Conservation (phyloP, 768 basidiomycete genomes). For the Galerina marginata region DNA sequence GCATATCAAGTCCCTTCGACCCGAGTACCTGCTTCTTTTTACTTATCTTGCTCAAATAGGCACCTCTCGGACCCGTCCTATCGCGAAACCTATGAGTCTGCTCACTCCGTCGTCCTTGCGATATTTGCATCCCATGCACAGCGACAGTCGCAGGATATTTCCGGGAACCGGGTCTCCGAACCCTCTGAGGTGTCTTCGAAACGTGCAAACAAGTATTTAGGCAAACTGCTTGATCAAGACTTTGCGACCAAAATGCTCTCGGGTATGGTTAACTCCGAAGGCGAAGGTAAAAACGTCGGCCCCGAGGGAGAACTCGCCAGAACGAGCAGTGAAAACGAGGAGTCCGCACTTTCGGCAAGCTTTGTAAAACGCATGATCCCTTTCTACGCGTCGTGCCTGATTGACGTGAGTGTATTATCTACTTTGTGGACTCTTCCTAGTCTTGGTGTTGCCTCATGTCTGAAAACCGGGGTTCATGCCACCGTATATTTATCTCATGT, state of each 20-base stretch:
- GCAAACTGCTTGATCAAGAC: slow-evolving; percentile 6
- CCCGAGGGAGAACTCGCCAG: slow-evolving; percentile 14
- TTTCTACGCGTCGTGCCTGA: slow-evolving; percentile 73
- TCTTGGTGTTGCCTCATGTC: slow-evolving; percentile 4
- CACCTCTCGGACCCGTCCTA: slow-evolving; percentile 62
- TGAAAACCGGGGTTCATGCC: slow-evolving; percentile 1
- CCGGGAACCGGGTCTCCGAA: slow-evolving; percentile 16
- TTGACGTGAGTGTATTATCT: slow-evolving; percentile 56
- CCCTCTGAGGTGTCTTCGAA: background rate
- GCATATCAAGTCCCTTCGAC: background rate
- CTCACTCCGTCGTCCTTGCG: slow-evolving; percentile 83
- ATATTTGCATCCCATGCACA: slow-evolving; percentile 69
- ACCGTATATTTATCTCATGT: background rate
- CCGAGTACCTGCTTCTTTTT: background rate
- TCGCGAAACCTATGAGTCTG: slow-evolving; percentile 84
- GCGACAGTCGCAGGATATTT: slow-evolving; percentile 30
- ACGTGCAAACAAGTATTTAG: background rate
- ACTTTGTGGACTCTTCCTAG: slow-evolving; percentile 4
- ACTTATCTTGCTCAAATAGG: slow-evolving; percentile 39
- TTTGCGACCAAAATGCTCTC: slow-evolving; percentile 9
- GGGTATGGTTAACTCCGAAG: slow-evolving; percentile 14
- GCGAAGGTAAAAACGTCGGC: slow-evolving; percentile 14
- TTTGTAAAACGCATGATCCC: slow-evolving; percentile 68
- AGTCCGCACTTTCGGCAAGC: slow-evolving; percentile 28
- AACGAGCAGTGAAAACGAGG: slow-evolving; percentile 8